These are phyloP conservation scores for Penicillium samsonianum DNA, from an alignment of 495 filamentous ascomycete species.

Conservation along the genomic window DNA sequence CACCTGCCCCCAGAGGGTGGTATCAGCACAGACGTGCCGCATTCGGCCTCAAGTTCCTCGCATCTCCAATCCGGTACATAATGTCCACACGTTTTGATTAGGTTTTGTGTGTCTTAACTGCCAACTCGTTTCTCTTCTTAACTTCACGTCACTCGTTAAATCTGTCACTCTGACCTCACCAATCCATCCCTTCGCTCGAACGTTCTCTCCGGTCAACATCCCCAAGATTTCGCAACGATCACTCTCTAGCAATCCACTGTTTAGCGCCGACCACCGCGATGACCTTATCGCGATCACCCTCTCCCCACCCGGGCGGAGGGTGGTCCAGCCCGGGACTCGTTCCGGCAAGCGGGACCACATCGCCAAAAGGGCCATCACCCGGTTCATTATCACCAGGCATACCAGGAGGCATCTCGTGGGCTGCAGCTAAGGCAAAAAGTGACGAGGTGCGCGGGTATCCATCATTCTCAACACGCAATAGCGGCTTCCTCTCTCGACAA, in stretches of 20 bases:
- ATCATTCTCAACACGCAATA: constrained; percentile 76
- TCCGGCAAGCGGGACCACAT: constrained; percentile 67
- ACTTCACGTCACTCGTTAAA: not conserved
- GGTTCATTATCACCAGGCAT: constrained; percentile 37
- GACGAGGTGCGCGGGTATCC: constrained; percentile 76
- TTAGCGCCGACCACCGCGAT: constrained; percentile 47
- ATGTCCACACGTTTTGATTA: not conserved
- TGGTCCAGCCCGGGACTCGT: constrained; percentile 85
- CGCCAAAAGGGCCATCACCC: constrained; percentile 56
- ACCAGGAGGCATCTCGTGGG: constrained; percentile 68
- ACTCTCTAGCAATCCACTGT: not conserved
- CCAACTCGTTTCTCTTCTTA: constrained; percentile 6
- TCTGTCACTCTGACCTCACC: constrained; percentile 25
- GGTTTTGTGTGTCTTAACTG: not conserved
- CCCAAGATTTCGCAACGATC: not conserved
- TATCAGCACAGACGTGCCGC: constrained; percentile 1
- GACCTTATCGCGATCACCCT: constrained; percentile 84
- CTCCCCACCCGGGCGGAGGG: constrained; percentile 75
- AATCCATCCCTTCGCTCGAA: constrained; percentile 6
- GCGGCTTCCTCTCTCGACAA: constrained; percentile 80
- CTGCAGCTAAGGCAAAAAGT: constrained; percentile 72
- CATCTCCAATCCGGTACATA: not conserved
- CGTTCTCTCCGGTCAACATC: not conserved
- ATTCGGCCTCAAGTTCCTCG: not conserved
- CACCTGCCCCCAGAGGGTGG: not conserved